Conservation (phyloP, 257 asterid species). For the Gentiana dahurica region DNA sequence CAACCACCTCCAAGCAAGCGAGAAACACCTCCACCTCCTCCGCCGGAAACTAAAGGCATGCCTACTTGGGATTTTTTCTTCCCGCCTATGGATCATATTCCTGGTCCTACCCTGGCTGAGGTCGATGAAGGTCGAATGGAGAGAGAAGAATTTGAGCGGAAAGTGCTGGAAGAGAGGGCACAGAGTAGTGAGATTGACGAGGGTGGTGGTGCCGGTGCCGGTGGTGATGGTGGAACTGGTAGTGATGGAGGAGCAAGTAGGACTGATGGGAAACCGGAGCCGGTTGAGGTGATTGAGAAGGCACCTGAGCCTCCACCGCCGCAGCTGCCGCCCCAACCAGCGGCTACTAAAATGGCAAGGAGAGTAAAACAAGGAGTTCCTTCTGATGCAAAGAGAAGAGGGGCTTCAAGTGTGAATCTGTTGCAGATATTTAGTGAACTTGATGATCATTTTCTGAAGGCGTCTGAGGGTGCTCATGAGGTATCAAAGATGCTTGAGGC, state of each 20-base stretch:
- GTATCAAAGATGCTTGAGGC: constrained; percentile 95
- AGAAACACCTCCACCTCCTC: constrained; percentile 39
- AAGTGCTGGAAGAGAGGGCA: constrained; percentile 43
- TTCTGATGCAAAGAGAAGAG: constrained; percentile 49
- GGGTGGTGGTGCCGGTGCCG: neutral
- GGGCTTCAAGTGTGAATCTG: constrained; percentile 30
- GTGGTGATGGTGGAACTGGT: constrained; percentile 3
- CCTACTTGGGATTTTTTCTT: constrained; percentile 65
- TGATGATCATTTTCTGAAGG: constrained; percentile 89
- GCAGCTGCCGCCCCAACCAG: constrained; percentile 40
- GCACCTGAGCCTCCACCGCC: constrained; percentile 21
- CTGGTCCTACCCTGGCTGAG: constrained; percentile 57
- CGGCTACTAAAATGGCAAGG: constrained; percentile 43
- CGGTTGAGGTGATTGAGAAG: constrained; percentile 35
- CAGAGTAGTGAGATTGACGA: constrained; percentile 32
- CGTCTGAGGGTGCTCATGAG: constrained; percentile 86
- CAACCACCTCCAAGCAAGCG: constrained; percentile 9
- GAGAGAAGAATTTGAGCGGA: constrained; percentile 49
- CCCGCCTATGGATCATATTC: constrained; percentile 36
- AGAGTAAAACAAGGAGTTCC: constrained; percentile 48
- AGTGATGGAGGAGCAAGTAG: constrained; percentile 22
- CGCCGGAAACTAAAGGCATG: constrained; percentile 26
- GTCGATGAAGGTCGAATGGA: constrained; percentile 43
- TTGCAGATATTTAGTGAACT: constrained; percentile 55
- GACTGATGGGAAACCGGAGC: constrained; percentile 26